Base-by-base conservation (phyloP, 805 yeast species). In the Ascoidea asiatica region DNA sequence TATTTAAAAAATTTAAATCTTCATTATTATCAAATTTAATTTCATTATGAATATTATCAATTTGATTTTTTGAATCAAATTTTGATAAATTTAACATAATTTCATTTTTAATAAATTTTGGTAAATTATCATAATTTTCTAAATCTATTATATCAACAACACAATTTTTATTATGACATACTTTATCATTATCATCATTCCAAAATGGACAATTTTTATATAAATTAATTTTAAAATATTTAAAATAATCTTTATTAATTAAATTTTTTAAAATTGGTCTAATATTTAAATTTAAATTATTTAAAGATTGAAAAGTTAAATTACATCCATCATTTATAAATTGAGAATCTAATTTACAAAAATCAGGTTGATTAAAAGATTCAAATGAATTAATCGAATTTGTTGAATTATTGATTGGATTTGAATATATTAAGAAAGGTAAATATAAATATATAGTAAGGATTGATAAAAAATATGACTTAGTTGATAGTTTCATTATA, bases 131-230 rank as follows among this genome's bases (percentile, higher is more conserved):
- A 15, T 6, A 17, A 62, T 78, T 76, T 50, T 72, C 70, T 70
- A 81, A 82, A 52, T 81, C 84, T 11, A 84, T 73, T 2, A 86
- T 75, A 58, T 88, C 95, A 38, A 88, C 95, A 1, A 95, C 94
- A 63, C 97, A 88, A 45, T 86, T 81, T 50, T 85, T 72, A 56
- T 87, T 85, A 49, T 88, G 84, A 59, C 97, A 88, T 55, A 83
- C 77, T 39, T 89, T 94, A 41, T 71, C 71, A 55, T 72, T 71
- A 6, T 69, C 77, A 53, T 79, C 87, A 51, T 77, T 76, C 88
- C 86, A 84, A 59, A 83, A 88, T 21, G 95, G 90, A 61, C 99
- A 88, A 58, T 75, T 75, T 50, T 72, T 81, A 61, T 78, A 86
- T 46, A 92, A 68, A 56, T 92, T 88, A 45, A 92, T 72, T 58